Evolutionary conservation across 208 protist species (phyloP).

Genomic region (Leishmania turanica): DNA sequence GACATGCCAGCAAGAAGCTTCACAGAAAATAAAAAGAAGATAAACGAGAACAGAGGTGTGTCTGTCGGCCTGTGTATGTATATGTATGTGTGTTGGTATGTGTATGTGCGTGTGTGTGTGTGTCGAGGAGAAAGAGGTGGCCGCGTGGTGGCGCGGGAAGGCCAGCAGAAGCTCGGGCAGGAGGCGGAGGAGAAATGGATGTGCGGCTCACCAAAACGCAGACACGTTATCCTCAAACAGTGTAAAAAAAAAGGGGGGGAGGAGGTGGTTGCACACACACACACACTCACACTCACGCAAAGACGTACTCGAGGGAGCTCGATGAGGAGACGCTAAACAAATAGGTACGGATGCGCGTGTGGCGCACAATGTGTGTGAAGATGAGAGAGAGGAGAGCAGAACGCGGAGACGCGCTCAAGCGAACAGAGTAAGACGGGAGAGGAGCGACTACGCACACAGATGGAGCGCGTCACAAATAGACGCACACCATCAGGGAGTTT

Average conservation of each 20-base stretch:
- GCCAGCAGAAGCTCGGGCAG: neutral
- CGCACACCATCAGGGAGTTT: neutral
- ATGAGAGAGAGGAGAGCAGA: neutral
- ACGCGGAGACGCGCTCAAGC: neutral
- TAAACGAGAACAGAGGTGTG: neutral
- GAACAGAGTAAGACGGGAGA: neutral
- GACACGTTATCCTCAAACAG: constrained; percentile 3
- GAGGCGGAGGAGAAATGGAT: neutral
- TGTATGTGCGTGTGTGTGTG: neutral
- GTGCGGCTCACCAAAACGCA: neutral
- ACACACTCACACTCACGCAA: neutral
- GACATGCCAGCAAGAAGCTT: constrained; percentile 13
- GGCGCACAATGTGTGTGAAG: neutral
- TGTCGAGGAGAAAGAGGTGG: neutral
- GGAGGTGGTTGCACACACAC: neutral
- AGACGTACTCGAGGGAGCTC: no score
- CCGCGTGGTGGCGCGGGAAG: neutral
- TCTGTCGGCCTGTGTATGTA: neutral
- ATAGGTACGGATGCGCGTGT: neutral
- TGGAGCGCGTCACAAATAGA: neutral
- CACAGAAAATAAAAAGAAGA: neutral
- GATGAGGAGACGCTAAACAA: neutral
- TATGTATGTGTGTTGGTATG: neutral
- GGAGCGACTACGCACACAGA: neutral
- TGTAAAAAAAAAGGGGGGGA: neutral